These are phyloP conservation scores for Rhizopogon rudus DNA, from an alignment of 768 basidiomycete genomes.

Conservation along the genomic window DNA sequence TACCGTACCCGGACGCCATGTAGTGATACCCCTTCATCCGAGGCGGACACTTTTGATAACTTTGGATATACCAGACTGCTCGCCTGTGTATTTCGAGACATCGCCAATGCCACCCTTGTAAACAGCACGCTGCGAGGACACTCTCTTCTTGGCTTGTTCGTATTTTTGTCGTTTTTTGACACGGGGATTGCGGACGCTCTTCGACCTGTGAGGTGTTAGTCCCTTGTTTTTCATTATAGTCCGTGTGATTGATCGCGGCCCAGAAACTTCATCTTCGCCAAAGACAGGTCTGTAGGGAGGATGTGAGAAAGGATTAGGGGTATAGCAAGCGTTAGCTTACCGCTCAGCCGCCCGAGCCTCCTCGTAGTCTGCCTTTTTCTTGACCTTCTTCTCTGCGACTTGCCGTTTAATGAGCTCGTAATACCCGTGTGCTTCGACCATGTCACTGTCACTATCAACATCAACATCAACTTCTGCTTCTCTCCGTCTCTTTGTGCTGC, in stretches of 20 bases:
- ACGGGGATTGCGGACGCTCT: slow-evolving; percentile 91
- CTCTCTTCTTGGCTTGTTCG: slow-evolving; percentile 92
- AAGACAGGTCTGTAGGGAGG: slow-evolving; percentile 22
- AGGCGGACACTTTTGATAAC: slow-evolving; percentile 84
- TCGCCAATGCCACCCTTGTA: slow-evolving; percentile 83
- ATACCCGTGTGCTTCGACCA: slow-evolving; percentile 65
- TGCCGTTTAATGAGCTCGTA: slow-evolving; percentile 84
- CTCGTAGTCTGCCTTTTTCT: slow-evolving; percentile 82
- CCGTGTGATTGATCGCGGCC: slow-evolving; percentile 85
- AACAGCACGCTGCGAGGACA: slow-evolving; percentile 85
- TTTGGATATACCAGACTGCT: slow-evolving; percentile 88
- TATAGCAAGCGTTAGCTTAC: slow-evolving; percentile 34
- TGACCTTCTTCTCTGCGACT: slow-evolving; percentile 65
- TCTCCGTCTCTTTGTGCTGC: slow-evolving; percentile 32
- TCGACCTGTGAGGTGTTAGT: slow-evolving; percentile 84
- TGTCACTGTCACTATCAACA: slow-evolving; percentile 37
- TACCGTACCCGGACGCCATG: background rate
- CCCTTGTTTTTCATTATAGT: slow-evolving; percentile 94
- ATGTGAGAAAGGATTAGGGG: slow-evolving; percentile 5
- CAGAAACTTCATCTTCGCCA: slow-evolving; percentile 40
- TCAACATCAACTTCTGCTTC: slow-evolving; percentile 32
- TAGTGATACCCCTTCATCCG: slow-evolving; percentile 27
- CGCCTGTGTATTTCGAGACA: slow-evolving; percentile 81
- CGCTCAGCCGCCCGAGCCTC: slow-evolving; percentile 47
- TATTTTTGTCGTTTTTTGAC: slow-evolving; percentile 94